These are phyloP conservation scores for Wallemia hederae DNA, from an alignment of 1,284 basidiomycete genomes.

Conservation along the genomic window DNA sequence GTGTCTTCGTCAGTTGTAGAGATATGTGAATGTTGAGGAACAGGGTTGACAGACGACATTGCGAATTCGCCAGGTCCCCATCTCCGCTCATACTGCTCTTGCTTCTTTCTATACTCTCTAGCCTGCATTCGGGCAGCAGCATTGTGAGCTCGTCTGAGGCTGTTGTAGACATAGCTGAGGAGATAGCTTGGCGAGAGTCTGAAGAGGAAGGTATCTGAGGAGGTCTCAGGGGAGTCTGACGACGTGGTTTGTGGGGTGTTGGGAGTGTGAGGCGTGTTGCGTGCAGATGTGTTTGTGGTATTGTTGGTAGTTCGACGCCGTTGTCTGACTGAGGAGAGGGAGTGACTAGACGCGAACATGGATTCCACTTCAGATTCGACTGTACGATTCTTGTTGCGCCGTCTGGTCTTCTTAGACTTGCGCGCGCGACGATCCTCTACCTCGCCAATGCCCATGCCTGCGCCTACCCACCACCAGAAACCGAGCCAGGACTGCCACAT, in stretches of 20 bases:
- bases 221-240: neutral
- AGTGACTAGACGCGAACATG: neutral
- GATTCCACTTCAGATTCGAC: neutral
- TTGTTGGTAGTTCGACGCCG: neutral
- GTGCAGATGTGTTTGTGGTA: neutral
- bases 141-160: neutral
- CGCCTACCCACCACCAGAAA: slow-evolving; percentile 96
- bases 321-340: neutral
- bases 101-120: neutral
- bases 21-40: neutral
- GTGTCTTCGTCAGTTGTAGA: neutral
- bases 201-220: neutral
- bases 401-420: slow-evolving; percentile 6
- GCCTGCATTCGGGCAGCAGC: neutral
- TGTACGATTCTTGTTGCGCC: neutral
- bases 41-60: neutral
- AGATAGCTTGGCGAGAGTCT: neutral
- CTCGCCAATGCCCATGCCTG: slow-evolving; percentile 39
- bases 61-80: neutral
- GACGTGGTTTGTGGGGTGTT: neutral
- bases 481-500: slow-evolving; percentile 23
- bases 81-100: neutral
- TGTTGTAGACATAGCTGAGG: neutral
- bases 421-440: slow-evolving; percentile 20
- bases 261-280: neutral